Conservation (phyloP, 2,329 filamentous ascomycete genomes). For the Colletotrichum spinosum region DNA sequence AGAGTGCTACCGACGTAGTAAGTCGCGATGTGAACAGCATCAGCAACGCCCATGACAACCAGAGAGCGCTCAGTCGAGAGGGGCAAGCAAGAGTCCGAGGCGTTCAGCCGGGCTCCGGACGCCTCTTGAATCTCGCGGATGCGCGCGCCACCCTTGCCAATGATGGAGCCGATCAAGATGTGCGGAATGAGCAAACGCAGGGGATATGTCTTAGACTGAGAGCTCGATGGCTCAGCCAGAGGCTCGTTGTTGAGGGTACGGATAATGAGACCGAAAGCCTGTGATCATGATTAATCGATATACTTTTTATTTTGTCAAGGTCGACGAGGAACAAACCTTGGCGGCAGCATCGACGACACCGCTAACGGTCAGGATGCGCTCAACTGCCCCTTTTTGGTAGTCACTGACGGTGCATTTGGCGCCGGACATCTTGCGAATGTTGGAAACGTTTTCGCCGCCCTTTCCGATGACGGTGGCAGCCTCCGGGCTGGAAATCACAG, state of each 20-base stretch:
- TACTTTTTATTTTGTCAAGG: not conserved
- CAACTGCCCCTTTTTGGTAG: slow-evolving; percentile 95
- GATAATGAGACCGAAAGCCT: slow-evolving; percentile 98
- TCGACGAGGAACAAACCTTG: slow-evolving; percentile 71
- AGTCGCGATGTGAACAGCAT: slow-evolving; percentile 98
- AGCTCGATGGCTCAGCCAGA: slow-evolving; percentile 85
- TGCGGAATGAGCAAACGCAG: slow-evolving; percentile 95
- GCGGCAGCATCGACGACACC: slow-evolving; percentile 96
- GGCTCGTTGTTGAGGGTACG: slow-evolving; percentile 98
- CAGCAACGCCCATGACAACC: slow-evolving; percentile 96
- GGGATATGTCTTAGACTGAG: slow-evolving; percentile 97
- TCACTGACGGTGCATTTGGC: slow-evolving; percentile 99
- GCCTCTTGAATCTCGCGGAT: slow-evolving; percentile 99
- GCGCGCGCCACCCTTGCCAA: slow-evolving; percentile 94
- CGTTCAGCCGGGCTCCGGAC: slow-evolving; percentile 94
- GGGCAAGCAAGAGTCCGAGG: slow-evolving; percentile 93
- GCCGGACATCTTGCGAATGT: slow-evolving; percentile 93
- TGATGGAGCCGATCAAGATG: slow-evolving; percentile 97
- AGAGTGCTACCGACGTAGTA: slow-evolving; percentile 99
- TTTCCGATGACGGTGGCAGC: slow-evolving; percentile 98
- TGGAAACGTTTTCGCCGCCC: slow-evolving; percentile 97
- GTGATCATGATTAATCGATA: slow-evolving; percentile 22
- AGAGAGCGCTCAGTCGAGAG: slow-evolving; percentile 97
- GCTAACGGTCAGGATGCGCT: slow-evolving; percentile 97
- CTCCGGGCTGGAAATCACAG: slow-evolving; percentile 96